These are phyloP conservation scores for Mortierella sp. DNA, from an alignment of 371 early-diverging fungal species.

Conservation along the genomic window DNA sequence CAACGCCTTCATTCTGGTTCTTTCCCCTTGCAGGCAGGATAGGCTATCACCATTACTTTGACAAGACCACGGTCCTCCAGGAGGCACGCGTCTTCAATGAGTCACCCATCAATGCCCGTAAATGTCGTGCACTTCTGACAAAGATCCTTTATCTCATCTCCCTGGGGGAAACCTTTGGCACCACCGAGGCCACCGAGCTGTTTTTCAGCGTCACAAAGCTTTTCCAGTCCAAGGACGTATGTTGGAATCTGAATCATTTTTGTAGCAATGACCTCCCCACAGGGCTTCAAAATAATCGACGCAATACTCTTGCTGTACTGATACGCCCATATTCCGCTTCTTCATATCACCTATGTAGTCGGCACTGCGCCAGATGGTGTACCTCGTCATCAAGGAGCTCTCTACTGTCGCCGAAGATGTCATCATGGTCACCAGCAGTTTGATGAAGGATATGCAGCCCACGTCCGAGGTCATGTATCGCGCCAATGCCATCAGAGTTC, in stretches of 20 bases:
- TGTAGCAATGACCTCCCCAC: too few species aligned
- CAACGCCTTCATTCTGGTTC: neutral
- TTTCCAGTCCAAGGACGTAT: slow-evolving; percentile 96
- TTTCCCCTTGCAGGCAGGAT: slow-evolving; percentile 29
- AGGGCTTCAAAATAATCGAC: too few species aligned
- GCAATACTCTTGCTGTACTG: slow-evolving; percentile 2
- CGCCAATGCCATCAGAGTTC: slow-evolving; percentile 95
- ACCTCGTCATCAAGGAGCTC: slow-evolving; percentile 96
- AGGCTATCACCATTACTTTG: slow-evolving; percentile 64
- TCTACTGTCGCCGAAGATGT: slow-evolving; percentile 94
- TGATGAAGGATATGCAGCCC: slow-evolving; percentile 97
- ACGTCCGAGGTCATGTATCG: slow-evolving; percentile 91
- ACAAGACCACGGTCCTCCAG: slow-evolving; percentile 94
- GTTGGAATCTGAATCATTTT: slow-evolving; percentile 19
- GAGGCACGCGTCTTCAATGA: slow-evolving; percentile 98
- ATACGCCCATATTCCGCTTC: slow-evolving; percentile 1
- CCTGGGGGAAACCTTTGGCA: slow-evolving; percentile 87
- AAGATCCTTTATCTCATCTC: slow-evolving; percentile 94
- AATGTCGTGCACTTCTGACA: slow-evolving; percentile 92
- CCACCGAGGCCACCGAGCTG: slow-evolving; percentile 95
- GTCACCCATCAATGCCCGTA: slow-evolving; percentile 93
- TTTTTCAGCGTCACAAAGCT: slow-evolving; percentile 98
- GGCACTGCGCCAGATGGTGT: slow-evolving; percentile 94
- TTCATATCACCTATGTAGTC: slow-evolving; percentile 65
- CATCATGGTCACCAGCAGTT: slow-evolving; percentile 95